Base-by-base conservation (phyloP, 345 rosid genomes). In the Kernera saxatilis region DNA sequence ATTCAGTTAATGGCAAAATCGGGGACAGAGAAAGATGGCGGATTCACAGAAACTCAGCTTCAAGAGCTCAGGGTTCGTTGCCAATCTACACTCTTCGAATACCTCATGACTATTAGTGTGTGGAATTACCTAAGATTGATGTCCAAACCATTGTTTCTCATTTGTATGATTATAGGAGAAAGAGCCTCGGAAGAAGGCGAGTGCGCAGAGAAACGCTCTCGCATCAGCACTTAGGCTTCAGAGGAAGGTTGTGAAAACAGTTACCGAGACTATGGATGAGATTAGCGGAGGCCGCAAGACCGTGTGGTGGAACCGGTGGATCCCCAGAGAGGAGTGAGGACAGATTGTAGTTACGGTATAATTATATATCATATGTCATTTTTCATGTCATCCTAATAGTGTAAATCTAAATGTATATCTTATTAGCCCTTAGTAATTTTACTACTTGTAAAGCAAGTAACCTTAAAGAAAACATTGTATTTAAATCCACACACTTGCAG, bases 221-320 rank as follows among this genome's bases (percentile, higher is more conserved):
- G 97, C 97, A 21, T 86, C 89, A 27, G 93, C 70, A 0, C 97
- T 94, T 58, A 70, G 79, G 52, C 85, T 94, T 35, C 95, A 89
- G 57, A 86, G 96, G 81, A 91, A 83, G 90, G 69, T 94, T 48
- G 14, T 86, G 11, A 82, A 71, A 68, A 91, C 96, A 15, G 69
- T 91, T 58, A 73, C 78, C 3, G 92, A 91, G 80, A 91, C 90
- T 67, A 79, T 89, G 77, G 93, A 88, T n/a, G 97, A 84, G 78
- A 86, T 94, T 13, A 86, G 77, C 77, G 70, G 72, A 65, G 87
- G 85, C 35, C 74, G 89, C 45, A 89, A 84, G 87, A 91, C 93
- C 75, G 30, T 91, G 2, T 94, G 99, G 97, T 91, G 96, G 96
- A 91, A 88, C 80, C 73, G 96, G 79, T 94, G 99, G 97, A 94